These are phyloP conservation scores for Panus rudis DNA, from an alignment of 768 basidiomycete genomes.

Conservation along the genomic window DNA sequence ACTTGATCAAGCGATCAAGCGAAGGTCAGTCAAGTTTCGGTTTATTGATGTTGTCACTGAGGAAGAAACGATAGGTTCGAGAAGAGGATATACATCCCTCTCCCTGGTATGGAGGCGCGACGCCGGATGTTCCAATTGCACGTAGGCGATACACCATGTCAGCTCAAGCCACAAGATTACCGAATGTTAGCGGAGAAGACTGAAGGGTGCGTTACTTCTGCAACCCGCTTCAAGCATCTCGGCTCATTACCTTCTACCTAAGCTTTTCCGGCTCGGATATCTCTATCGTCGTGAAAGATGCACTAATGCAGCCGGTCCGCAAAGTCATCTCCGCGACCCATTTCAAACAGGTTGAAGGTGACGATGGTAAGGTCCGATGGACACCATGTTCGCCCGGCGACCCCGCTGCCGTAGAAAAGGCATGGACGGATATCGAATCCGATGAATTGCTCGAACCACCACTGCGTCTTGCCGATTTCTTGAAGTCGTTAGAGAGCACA, in stretches of 20 bases:
- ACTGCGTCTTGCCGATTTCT: conserved; percentile 69
- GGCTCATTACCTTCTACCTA: neutral
- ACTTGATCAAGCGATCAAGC: conserved; percentile 94
- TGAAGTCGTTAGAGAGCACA: conserved; percentile 70
- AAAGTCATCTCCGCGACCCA: conserved; percentile 95
- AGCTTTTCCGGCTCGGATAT: conserved; percentile 94
- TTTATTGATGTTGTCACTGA: neutral
- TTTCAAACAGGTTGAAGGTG: conserved; percentile 58
- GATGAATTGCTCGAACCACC: conserved; percentile 90
- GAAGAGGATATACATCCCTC: conserved; percentile 96
- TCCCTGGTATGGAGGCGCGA: conserved; percentile 89
- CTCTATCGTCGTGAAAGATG: conserved; percentile 88
- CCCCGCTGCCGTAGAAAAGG: conserved; percentile 73
- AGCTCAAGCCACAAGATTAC: conserved; percentile 73
- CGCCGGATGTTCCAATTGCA: conserved; percentile 96
- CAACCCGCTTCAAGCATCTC: neutral
- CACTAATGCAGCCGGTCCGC: conserved; percentile 96
- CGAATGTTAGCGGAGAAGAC: conserved; percentile 76
- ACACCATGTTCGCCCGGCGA: conserved; percentile 98
- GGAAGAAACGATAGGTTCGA: conserved; percentile 58
- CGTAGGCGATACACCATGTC: conserved; percentile 86
- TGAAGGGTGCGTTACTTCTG: conserved; percentile 50
- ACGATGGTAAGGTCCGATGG: conserved; percentile 46
- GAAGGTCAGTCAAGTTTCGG: conserved; percentile 46
- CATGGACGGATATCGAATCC: conserved; percentile 82